Evolutionary conservation across 176 grass and related monocot genomes (phyloP).

Genomic region (Secale cereale): DNA sequence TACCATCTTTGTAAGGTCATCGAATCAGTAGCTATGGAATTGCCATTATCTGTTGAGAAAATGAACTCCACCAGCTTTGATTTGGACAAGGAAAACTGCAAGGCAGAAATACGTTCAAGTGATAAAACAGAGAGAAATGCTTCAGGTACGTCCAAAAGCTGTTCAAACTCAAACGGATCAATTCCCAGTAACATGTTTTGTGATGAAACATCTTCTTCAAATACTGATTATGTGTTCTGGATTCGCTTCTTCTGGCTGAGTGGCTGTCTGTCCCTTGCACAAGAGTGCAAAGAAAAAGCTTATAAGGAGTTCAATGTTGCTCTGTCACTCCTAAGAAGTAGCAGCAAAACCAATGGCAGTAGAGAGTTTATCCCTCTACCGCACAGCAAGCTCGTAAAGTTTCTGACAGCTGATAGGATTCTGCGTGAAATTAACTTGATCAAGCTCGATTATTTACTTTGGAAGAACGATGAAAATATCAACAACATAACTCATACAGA

Average conservation of each 20-base stretch:
- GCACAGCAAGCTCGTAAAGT: slow-evolving; percentile 67
- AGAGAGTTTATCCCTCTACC: slow-evolving; percentile 63
- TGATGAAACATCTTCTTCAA: slow-evolving; percentile 36
- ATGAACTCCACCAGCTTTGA: slow-evolving; percentile 23
- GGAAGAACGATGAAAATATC: slow-evolving; percentile 74
- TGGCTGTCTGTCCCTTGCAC: slow-evolving; percentile 79
- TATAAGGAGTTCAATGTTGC: slow-evolving; percentile 72
- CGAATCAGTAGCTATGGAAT: slow-evolving; percentile 56
- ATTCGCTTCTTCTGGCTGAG: slow-evolving; percentile 85
- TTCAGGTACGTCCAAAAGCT: slow-evolving; percentile 5
- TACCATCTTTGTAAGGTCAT: slow-evolving; percentile 95
- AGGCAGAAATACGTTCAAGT: slow-evolving; percentile 24
- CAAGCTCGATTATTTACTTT: slow-evolving; percentile 83
- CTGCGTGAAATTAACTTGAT: slow-evolving; percentile 90
- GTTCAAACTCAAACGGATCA: slow-evolving; percentile 29
- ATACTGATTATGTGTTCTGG: slow-evolving; percentile 57
- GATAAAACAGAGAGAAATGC: slow-evolving; percentile 28
- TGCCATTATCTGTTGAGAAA: slow-evolving; percentile 34
- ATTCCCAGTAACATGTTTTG: not conserved
- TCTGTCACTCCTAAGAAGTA: slow-evolving; percentile 61
- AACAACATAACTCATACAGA: slow-evolving; percentile 76
- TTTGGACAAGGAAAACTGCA: slow-evolving; percentile 26
- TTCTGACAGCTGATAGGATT: slow-evolving; percentile 80
- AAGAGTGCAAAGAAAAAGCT: slow-evolving; percentile 75
- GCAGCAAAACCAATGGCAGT: slow-evolving; percentile 30